A percentile compares a stretch with the other conserved stretches of the same genome.
These are phyloP conservation scores for Metarhizium robertsii DNA, from an alignment of 2,329 filamentous ascomycete species.

Conservation along the genomic window DNA sequence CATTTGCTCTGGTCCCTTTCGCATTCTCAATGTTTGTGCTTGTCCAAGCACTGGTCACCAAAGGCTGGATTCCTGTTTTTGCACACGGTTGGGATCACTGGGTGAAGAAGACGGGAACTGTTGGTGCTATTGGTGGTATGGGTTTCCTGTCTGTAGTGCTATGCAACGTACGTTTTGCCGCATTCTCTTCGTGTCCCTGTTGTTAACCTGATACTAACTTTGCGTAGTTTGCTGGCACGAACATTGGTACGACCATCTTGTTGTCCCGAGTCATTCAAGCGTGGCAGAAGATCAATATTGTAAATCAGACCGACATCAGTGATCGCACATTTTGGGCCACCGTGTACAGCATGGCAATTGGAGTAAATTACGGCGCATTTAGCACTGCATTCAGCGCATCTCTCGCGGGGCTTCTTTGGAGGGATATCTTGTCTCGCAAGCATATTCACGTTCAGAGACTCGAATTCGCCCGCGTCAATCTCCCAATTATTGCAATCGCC, in stretches of 20 bases:
- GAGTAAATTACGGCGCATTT: conserved; percentile 68
- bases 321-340: conserved; percentile 64
- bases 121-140: conserved; percentile 64
- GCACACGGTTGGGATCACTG: conserved; percentile 66
- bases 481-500: conserved; percentile 60
- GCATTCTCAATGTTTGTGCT: conserved; percentile 67
- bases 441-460: conserved; percentile 54
- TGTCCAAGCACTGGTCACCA: conserved; percentile 62
- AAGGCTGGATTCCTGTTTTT: conserved; percentile 66
- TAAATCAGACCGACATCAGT: conserved; percentile 38
- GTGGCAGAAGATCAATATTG: conserved; percentile 52
- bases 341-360: conserved; percentile 65
- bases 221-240: conserved; percentile 63
- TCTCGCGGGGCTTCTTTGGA: conserved; percentile 62
- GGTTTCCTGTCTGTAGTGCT: conserved; percentile 61
- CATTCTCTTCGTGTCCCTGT: background rate
- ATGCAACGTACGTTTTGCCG: conserved; percentile 52
- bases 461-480: conserved; percentile 60
- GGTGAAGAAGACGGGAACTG: conserved; percentile 58
- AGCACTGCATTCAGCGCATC: conserved; percentile 64
- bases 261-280: conserved; percentile 61
- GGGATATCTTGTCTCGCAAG: conserved; percentile 59
- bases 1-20: conserved; percentile 60
- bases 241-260: conserved; percentile 68
- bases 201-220: background rate